These are phyloP conservation scores for Paraconiothyrium sp. DNA, from an alignment of 2,329 filamentous ascomycete species.

Conservation along the genomic window DNA sequence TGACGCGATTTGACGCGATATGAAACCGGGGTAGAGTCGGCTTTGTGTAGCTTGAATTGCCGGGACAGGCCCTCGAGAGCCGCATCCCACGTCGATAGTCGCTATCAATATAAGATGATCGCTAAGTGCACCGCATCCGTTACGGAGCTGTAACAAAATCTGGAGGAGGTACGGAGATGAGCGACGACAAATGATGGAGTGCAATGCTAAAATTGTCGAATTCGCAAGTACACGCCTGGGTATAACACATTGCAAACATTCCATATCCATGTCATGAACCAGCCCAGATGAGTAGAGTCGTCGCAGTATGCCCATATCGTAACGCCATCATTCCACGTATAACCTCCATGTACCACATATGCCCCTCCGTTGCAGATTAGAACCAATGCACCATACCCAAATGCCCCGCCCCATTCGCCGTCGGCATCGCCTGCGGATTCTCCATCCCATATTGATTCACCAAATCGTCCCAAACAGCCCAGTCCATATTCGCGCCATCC, in stretches of 20 bases:
- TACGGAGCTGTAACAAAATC: neutral
- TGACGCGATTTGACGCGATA: neutral
- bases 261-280: neutral
- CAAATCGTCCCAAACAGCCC: conserved; percentile 60
- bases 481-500: conserved; percentile 55
- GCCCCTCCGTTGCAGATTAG: conserved; percentile 3
- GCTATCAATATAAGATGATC: neutral
- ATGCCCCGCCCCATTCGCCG: conserved; percentile 27
- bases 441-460: conserved; percentile 58
- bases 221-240: neutral
- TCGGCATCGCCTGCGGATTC: conserved; percentile 26
- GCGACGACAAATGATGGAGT: neutral
- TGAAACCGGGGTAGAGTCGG: neutral
- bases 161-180: neutral
- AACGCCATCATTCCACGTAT: neutral
- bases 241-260: conserved; percentile 1
- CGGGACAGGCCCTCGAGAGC: neutral
- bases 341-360: neutral
- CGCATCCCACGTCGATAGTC: conserved; percentile 1
- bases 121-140: neutral
- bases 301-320: neutral
- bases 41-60: neutral
- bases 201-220: too few relatives aligned
- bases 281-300: neutral
- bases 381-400: conserved; percentile 42